Conservation (phyloP, 2,329 filamentous ascomycete species). For the Fusarium fujikuroi region DNA sequence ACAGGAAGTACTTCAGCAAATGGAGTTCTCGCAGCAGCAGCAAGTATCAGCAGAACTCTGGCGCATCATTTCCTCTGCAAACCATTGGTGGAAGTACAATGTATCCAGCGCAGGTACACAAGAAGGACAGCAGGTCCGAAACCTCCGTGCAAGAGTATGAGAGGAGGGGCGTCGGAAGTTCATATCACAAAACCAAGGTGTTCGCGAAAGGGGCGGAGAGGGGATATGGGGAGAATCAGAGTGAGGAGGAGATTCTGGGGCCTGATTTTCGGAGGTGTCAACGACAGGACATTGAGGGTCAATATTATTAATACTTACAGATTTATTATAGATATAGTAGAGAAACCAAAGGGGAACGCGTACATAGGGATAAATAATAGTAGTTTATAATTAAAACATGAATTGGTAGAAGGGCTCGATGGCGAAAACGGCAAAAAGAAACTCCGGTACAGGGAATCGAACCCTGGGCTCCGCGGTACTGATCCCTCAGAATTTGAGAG, state of each 20-base stretch:
- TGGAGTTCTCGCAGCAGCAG: slow-evolving; percentile 38
- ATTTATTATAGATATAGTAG: accelerated
- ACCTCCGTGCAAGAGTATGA: background rate
- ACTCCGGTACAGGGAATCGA: slow-evolving; percentile 46
- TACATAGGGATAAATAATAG: background rate
- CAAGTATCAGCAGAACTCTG: slow-evolving; percentile 32
- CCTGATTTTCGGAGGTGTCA: slow-evolving; percentile 28
- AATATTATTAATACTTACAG: background rate
- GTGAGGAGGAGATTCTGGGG: slow-evolving; percentile 38
- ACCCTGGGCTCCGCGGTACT: slow-evolving; percentile 43
- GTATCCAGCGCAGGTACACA: background rate
- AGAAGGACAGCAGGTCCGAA: slow-evolving; percentile 10
- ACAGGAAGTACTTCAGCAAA: slow-evolving; percentile 40
- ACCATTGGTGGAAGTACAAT: slow-evolving; percentile 31
- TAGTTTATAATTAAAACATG: background rate
- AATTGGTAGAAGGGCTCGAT: accelerated
- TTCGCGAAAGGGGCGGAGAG: slow-evolving; percentile 2
- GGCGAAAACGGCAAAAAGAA: background rate
- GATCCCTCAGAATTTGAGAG: slow-evolving; percentile 44
- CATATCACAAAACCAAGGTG: slow-evolving; percentile 2
- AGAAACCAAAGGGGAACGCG: too few relatives aligned
- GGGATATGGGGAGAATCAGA: slow-evolving; percentile 21
- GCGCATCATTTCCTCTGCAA: slow-evolving; percentile 19
- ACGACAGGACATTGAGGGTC: background rate
- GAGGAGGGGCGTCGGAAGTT: slow-evolving; percentile 1